These are phyloP conservation scores for Rhodotorula kratochvilovae DNA, from an alignment of 768 basidiomycete species.

Conservation along the genomic window DNA sequence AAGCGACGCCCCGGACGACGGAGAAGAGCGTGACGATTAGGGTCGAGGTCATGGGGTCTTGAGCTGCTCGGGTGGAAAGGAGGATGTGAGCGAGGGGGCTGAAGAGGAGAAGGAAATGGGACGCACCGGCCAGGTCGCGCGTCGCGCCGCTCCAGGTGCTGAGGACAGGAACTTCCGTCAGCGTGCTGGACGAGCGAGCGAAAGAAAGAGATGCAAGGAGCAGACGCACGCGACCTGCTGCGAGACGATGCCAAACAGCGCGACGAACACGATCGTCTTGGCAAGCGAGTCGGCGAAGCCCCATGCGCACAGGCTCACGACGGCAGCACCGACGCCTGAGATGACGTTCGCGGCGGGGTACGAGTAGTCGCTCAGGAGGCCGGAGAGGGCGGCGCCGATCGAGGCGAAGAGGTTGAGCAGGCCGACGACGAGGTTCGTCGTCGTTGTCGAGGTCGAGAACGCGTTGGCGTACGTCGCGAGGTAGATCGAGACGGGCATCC, in stretches of 20 bases:
- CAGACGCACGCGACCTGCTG: not conserved
- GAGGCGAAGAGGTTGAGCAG: conserved; percentile 22
- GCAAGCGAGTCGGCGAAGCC: conserved; percentile 5
- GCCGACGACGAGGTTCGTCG: conserved; percentile 14
- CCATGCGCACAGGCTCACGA: conserved; percentile 5
- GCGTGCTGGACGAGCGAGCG: too few species aligned
- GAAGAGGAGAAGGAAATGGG: too few species aligned
- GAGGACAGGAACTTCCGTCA: too few species aligned
- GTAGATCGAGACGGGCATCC: conserved; percentile 33
- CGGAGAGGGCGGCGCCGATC: conserved; percentile 13
- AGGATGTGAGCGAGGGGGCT: too few species aligned
- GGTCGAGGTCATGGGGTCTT: not conserved
- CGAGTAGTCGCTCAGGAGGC: conserved; percentile 6
- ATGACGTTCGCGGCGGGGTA: not conserved
- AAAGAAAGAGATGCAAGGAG: not conserved
- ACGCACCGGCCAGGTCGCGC: too few species aligned
- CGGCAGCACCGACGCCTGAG: conserved; percentile 8
- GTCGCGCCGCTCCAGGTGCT: too few species aligned
- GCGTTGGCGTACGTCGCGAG: conserved; percentile 2
- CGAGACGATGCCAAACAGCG: conserved; percentile 5
- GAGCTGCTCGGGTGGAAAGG: not conserved
- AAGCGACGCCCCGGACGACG: not conserved
- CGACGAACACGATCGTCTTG: conserved; percentile 18
- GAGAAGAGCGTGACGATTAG: not conserved
- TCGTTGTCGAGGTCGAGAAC: not conserved